Conservation (phyloP, 108 stramenopile genomes). For the Heterococcus sp. region DNA sequence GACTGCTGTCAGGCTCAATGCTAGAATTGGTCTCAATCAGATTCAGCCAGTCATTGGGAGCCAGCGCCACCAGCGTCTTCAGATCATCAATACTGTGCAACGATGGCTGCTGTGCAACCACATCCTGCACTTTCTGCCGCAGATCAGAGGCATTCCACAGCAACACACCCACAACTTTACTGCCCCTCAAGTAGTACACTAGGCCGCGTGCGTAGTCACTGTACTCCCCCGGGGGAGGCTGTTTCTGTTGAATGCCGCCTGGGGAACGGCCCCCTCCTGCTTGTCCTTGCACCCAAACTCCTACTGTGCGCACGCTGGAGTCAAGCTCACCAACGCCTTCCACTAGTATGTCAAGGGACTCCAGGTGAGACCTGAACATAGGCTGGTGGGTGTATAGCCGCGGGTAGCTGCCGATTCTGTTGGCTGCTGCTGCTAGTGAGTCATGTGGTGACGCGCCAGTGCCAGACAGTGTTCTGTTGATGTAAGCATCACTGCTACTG, state of each 20-base stretch:
- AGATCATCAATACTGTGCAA: not conserved
- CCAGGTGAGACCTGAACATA: conserved; percentile 19
- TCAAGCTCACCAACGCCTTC: conserved; percentile 43
- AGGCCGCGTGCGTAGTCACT: conserved; percentile 7
- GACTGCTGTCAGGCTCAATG: not conserved
- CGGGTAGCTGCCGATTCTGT: conserved; percentile 19
- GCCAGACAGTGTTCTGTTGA: not conserved
- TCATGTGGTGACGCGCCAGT: not conserved
- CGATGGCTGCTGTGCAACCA: not conserved
- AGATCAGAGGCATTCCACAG: not conserved
- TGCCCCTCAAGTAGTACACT: conserved; percentile 9
- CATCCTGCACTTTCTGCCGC: not conserved
- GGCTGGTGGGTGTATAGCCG: conserved; percentile 43
- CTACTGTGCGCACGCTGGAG: not conserved
- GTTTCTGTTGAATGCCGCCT: too few species aligned
- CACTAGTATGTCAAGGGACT: conserved; percentile 21
- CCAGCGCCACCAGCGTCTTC: not conserved
- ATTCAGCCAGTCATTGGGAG: not conserved
- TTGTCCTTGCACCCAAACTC: not conserved
- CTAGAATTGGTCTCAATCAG: not conserved
- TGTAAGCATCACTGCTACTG: too few species aligned
- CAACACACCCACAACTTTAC: not conserved
- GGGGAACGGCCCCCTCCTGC: too few species aligned
- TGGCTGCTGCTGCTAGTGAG: too few species aligned
- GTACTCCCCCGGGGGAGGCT: too few species aligned